Conservation (phyloP, 805 yeast species). For the Nakazawaea holstii region DNA sequence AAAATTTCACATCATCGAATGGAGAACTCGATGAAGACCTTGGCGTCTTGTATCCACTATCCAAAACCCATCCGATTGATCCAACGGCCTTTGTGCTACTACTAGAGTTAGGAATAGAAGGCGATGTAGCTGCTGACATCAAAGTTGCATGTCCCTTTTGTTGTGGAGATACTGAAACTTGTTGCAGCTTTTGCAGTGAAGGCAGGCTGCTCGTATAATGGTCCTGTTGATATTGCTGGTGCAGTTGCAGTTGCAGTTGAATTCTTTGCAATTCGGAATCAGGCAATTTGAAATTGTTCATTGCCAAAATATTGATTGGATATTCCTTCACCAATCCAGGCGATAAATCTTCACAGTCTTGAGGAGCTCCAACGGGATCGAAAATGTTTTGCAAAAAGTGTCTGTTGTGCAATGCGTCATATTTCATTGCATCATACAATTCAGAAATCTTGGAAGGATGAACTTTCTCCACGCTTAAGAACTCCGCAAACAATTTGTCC, state of each 20-base stretch:
- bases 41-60: constrained; percentile 20
- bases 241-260: constrained; percentile 20
- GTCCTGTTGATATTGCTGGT: constrained; percentile 3
- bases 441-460: constrained; percentile 97
- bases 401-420: constrained; percentile 94
- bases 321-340: constrained; percentile 60
- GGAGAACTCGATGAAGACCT: constrained; percentile 30
- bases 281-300: constrained; percentile 68
- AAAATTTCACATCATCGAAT: constrained; percentile 77
- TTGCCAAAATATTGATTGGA: constrained; percentile 69
- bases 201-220: not conserved
- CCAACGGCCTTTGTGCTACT: constrained; percentile 40
- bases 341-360: constrained; percentile 40
- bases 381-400: constrained; percentile 82
- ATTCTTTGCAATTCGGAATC: constrained; percentile 23
- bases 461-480: constrained; percentile 87
- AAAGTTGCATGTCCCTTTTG: constrained; percentile 16
- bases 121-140: constrained; percentile 18
- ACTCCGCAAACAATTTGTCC: constrained; percentile 94
- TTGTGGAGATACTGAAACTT: constrained; percentile 6
- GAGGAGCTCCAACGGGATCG: constrained; percentile 43
- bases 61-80: constrained; percentile 67
- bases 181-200: constrained; percentile 7
- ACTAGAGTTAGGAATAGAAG: constrained; percentile 13
- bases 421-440: constrained; percentile 96